Percentiles rank a stretch among this genome's conserved stretches.
These are phyloP conservation scores for Lactarius evosmus DNA, from an alignment of 768 basidiomycete genomes.

Conservation along the genomic window DNA sequence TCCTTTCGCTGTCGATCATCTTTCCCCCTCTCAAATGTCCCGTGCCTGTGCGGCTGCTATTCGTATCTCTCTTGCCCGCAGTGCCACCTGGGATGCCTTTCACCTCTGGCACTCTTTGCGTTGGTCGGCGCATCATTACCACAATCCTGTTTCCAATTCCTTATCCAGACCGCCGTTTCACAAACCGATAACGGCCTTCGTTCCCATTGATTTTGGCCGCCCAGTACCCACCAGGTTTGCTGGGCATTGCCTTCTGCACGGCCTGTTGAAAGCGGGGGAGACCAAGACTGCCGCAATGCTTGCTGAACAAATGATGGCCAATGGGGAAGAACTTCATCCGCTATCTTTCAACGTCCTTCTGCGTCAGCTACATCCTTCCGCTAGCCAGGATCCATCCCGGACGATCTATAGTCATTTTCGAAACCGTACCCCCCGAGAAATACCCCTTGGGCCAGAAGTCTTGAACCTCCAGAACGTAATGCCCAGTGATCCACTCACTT, in stretches of 20 bases:
- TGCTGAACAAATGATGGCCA: conserved; percentile 50
- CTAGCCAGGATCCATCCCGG: conserved; percentile 19
- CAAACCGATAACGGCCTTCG: conserved; percentile 35
- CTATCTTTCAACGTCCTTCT: conserved; percentile 51
- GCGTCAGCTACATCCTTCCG: conserved; percentile 19
- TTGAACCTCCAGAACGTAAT: conserved; percentile 37
- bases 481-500: conserved; percentile 41
- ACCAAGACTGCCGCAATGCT: conserved; percentile 47
- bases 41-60: conserved; percentile 25
- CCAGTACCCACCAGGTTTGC: conserved; percentile 57
- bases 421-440: background rate
- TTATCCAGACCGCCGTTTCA: conserved; percentile 22
- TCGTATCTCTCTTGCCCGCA: conserved; percentile 20
- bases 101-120: conserved; percentile 27
- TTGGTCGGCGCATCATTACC: conserved; percentile 25
- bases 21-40: conserved; percentile 26
- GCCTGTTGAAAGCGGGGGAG: conserved; percentile 53
- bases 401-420: background rate
- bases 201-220: conserved; percentile 46
- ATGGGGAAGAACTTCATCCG: conserved; percentile 49
- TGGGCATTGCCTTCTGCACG: conserved; percentile 63
- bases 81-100: conserved; percentile 24
- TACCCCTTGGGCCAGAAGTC: conserved; percentile 25
- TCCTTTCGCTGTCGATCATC: conserved; percentile 2
- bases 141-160: conserved; percentile 16